Evolutionary conservation across 2,329 filamentous ascomycete genomes (phyloP), one percentile per base, ranked within the genome.

Genomic region (Lachnellula suecica): DNA sequence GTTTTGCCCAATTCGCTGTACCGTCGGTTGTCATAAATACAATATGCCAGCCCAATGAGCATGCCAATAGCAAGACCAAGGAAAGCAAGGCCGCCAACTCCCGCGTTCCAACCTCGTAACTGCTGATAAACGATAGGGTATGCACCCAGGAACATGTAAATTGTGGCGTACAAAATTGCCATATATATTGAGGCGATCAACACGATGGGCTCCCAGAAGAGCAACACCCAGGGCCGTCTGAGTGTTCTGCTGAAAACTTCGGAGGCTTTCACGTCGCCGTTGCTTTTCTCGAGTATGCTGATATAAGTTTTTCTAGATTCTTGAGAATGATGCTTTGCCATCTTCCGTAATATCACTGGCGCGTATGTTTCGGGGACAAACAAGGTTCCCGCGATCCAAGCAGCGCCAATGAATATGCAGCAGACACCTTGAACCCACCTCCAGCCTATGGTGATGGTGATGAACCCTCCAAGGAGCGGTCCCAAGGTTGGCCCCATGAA

Each of bases 151-250:
- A 83, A 74, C 65, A 82, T 72, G 64, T 81, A 83, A 4, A 82
- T 65, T 0, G 77, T 80, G 20, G 76, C 76, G 59, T 79, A 80
- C 49, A 82, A 65, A 57, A 81, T 84, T 51, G 84, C 83, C 73
- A 86, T 79, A 71, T 88, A 89, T 0, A 64, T 58, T 1, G 62
- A 67, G 43, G 71, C 86, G 65, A 93, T 81, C 59, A 95, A 81
- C 41, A 95, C 89, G 63, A 96, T 95, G 37, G 88, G 83, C 69
- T 95, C 90, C 88, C 61, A 75, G 68, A 95, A 96, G 0, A 96
- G 79, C 0, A 95, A 79, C 0, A 87, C 89, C 91, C 91, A 96
- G 23, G 86, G 85, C 68, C 96, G 96, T 1, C 88, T 79, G 1
- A 91, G 85, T 95, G 2, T 94, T 74, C 1, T 87, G 89, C 73